A percentile compares a stretch with the other conserved stretches of the same genome.
Conservation (phyloP, 2,329 filamentous ascomycete genomes). For the Claviceps fusiformis region DNA sequence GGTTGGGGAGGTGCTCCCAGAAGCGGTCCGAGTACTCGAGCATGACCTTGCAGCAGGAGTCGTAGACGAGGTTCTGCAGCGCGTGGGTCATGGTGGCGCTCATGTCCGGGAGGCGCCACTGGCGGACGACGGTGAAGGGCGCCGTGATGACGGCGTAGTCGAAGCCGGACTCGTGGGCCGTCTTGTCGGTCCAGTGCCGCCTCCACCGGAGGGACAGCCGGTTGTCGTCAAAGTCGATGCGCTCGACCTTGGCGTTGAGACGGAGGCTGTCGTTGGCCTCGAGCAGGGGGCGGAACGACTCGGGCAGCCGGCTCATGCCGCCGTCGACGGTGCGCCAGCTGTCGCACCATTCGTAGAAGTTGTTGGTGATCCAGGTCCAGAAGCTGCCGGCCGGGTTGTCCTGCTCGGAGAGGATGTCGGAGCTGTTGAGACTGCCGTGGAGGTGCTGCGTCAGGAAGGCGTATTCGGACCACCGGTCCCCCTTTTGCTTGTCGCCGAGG, state of each 20-base stretch:
- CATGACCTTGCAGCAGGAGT: slow-evolving; percentile 41
- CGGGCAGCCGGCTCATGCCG: slow-evolving; percentile 21
- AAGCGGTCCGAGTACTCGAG: slow-evolving; percentile 55
- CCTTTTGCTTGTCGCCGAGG: slow-evolving; percentile 26
- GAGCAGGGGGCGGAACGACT: slow-evolving; percentile 50
- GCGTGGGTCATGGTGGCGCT: slow-evolving; percentile 28
- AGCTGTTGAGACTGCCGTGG: slow-evolving; percentile 37
- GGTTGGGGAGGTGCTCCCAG: slow-evolving; percentile 36
- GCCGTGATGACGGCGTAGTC: slow-evolving; percentile 53
- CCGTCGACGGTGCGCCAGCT: slow-evolving; percentile 11
- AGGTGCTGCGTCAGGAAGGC: slow-evolving; percentile 49
- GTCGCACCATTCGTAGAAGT: slow-evolving; percentile 8
- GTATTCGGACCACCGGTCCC: slow-evolving; percentile 52
- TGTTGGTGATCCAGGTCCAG: slow-evolving; percentile 27
- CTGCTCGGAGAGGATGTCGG: slow-evolving; percentile 25
- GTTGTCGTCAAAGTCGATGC: slow-evolving; percentile 30
- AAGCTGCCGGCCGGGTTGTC: slow-evolving; percentile 24
- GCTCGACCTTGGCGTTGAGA: slow-evolving; percentile 43
- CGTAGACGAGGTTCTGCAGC: slow-evolving; percentile 31
- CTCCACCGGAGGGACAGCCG: slow-evolving; percentile 45
- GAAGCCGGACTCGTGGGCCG: slow-evolving; percentile 35
- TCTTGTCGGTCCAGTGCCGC: slow-evolving; percentile 23
- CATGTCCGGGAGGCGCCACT: slow-evolving; percentile 43
- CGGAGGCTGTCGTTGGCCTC: slow-evolving; percentile 40
- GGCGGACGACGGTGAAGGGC: slow-evolving; percentile 50